phyloP scores from a whole-genome alignment of 2,329 filamentous ascomycete species.

The Trichoderma sp. region DNA sequence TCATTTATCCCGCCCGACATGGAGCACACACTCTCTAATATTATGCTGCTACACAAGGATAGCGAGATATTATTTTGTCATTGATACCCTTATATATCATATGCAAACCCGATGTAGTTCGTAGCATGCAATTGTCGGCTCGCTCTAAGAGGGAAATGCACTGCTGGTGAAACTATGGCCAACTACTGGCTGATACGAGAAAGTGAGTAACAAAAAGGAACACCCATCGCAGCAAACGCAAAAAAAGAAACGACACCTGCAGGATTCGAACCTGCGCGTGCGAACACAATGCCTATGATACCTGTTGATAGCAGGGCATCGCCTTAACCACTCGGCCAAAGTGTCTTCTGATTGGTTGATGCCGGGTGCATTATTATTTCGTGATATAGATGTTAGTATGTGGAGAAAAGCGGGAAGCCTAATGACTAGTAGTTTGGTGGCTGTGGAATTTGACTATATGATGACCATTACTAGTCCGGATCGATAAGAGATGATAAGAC shows the following conservation, averaged over 20 bases:
- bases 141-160: background rate
- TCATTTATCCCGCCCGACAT: background rate
- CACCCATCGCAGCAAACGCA: background rate
- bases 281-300: slow-evolving; percentile 20
- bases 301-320: slow-evolving; percentile 16
- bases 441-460: background rate
- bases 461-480: background rate
- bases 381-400: background rate
- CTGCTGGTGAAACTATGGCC: background rate
- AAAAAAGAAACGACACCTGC: slow-evolving; percentile 17
- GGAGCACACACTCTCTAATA: background rate
- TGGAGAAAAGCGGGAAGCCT: background rate
- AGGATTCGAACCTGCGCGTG: slow-evolving; percentile 21
- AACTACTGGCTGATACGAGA: background rate
- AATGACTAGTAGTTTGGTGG: background rate
- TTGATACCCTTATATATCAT: background rate
- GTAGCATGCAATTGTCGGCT: background rate
- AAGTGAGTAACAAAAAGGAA: background rate
- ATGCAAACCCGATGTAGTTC: background rate
- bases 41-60: background rate
- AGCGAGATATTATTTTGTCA: background rate
- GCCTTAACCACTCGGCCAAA: slow-evolving; percentile 20
- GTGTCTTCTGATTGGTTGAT: slow-evolving; percentile 15
- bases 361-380: background rate
- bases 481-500: slow-evolving; percentile 13